Evolutionary conservation across 176 grass and related monocot species (phyloP).

Genomic region (Areca catechu): DNA sequence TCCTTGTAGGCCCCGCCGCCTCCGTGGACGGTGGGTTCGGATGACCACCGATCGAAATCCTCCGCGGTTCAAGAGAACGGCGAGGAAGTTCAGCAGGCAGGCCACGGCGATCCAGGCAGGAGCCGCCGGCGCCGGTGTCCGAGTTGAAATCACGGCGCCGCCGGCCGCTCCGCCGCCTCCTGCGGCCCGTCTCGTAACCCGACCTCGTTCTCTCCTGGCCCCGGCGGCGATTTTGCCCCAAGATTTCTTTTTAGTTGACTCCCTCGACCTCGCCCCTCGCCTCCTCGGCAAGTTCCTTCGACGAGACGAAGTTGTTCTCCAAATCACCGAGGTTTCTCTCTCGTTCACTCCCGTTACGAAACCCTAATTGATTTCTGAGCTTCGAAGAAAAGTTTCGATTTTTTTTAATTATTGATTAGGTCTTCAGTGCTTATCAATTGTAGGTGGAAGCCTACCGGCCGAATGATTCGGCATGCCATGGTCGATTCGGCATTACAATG

Average conservation of each 20-base stretch:
- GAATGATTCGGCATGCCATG: slow-evolving; percentile 85
- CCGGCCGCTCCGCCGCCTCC: no score
- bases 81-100: no score
- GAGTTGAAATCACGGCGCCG: no score
- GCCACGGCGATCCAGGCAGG: no score
- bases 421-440: background rate
- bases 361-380: background rate
- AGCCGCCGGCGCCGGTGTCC: no score
- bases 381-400: background rate
- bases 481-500: slow-evolving; percentile 56
- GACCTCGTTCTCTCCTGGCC: background rate
- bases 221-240: slow-evolving; percentile 30
- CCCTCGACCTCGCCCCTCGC: slow-evolving; percentile 76
- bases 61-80: no score
- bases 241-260: slow-evolving; percentile 67
- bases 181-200: no score
- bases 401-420: background rate
- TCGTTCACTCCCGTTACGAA: background rate
- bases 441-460: slow-evolving; percentile 88
- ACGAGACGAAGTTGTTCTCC: slow-evolving; percentile 71
- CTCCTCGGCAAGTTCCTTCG: slow-evolving; percentile 86
- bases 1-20: no score
- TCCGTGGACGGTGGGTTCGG: no score
- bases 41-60: no score
- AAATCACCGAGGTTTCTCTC: slow-evolving; percentile 69